Conservation (phyloP, 1,139 yeast species). For the Meyerozyma carpophila region DNA sequence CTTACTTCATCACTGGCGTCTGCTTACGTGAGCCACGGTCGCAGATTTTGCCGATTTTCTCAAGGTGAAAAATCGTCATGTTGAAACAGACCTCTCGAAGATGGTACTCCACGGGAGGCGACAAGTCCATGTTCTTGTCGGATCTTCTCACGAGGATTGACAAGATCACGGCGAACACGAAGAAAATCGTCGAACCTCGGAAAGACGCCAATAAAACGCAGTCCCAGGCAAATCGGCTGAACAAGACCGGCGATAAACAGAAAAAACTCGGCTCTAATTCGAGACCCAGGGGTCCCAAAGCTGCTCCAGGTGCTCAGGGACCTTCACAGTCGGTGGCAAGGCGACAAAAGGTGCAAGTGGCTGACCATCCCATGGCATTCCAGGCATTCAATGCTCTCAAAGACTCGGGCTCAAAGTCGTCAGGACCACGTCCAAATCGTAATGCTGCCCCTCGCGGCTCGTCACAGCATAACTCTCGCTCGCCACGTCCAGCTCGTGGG, state of each 20-base stretch:
- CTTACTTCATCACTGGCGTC: not conserved
- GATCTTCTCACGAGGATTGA: constrained; percentile 34
- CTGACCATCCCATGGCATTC: constrained; percentile 18
- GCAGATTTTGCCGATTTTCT: not conserved
- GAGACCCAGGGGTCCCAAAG: not conserved
- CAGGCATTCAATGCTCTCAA: not conserved
- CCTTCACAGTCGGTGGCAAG: not conserved
- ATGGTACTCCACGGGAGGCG: constrained; percentile 3
- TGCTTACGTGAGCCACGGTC: not conserved
- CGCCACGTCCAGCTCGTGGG: not conserved
- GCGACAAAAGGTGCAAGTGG: constrained; percentile 10
- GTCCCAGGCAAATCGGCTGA: constrained; percentile 1
- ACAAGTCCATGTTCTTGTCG: constrained; percentile 18
- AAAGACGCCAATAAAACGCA: not conserved
- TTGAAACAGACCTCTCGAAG: not conserved
- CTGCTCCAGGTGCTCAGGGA: not conserved
- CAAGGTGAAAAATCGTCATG: not conserved
- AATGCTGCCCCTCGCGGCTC: not conserved
- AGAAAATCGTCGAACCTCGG: constrained; percentile 1
- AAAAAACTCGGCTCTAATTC: not conserved
- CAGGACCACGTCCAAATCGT: not conserved
- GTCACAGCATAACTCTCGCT: not conserved
- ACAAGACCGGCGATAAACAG: not conserved
- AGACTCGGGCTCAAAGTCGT: not conserved
- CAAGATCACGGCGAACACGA: constrained; percentile 18